These are phyloP conservation scores for Penicillium vulpinum DNA, from an alignment of 2,329 filamentous ascomycete genomes.

Conservation along the genomic window DNA sequence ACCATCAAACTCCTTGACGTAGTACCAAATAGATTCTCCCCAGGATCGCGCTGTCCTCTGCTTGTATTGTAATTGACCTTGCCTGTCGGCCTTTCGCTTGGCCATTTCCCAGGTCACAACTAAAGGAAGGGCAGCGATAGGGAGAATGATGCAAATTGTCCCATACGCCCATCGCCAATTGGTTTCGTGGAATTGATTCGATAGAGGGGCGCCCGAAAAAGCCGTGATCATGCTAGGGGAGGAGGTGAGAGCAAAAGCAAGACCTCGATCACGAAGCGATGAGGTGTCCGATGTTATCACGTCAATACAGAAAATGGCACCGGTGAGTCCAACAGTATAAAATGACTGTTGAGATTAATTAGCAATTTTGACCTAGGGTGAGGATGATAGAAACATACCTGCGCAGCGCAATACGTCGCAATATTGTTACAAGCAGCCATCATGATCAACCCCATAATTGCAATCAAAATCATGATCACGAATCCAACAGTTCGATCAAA, in stretches of 20 bases:
- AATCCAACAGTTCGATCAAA: slow-evolving; percentile 63
- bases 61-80: slow-evolving; percentile 50
- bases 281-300: slow-evolving; percentile 65
- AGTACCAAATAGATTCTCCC: slow-evolving; percentile 51
- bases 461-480: slow-evolving; percentile 49
- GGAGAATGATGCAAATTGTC: slow-evolving; percentile 61
- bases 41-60: slow-evolving; percentile 46
- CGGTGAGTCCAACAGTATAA: slow-evolving; percentile 54
- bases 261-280: slow-evolving; percentile 58
- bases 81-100: slow-evolving; percentile 56
- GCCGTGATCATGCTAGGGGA: slow-evolving; percentile 65
- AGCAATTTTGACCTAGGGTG: not conserved
- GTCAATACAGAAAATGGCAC: slow-evolving; percentile 56
- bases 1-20: slow-evolving; percentile 63
- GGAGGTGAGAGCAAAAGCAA: slow-evolving; percentile 60
- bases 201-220: slow-evolving; percentile 57
- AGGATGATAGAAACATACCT: slow-evolving; percentile 27
- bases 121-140: slow-evolving; percentile 57
- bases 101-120: slow-evolving; percentile 56
- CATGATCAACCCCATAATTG: slow-evolving; percentile 56
- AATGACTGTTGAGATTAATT: slow-evolving; percentile 30
- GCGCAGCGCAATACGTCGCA: slow-evolving; percentile 62
- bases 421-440: slow-evolving; percentile 63
- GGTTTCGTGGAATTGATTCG: slow-evolving; percentile 52
- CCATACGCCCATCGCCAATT: slow-evolving; percentile 66